Percentiles rank a stretch among this genome's conserved stretches.
Evolutionary conservation across 345 rosid species (phyloP).

Genomic region (Brassica incana): DNA sequence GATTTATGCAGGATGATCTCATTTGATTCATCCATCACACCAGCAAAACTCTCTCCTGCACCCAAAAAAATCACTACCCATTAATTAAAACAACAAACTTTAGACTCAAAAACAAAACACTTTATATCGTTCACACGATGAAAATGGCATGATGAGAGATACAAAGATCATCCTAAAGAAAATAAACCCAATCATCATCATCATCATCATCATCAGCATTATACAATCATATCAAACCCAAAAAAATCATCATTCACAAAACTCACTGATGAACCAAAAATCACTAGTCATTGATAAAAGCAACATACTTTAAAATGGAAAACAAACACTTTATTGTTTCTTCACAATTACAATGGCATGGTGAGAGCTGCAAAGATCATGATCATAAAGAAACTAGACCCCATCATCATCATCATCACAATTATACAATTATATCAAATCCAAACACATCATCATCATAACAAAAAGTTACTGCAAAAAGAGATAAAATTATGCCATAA

Average conservation of each 20-base stretch:
- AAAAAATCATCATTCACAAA: constrained; percentile 50
- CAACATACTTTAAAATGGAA: constrained; percentile 16
- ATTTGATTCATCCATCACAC: constrained; percentile 68
- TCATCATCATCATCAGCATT: too few relatives aligned
- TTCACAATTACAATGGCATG: constrained; percentile 7
- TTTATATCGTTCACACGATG: background rate
- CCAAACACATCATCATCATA: background rate
- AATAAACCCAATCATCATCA: too few relatives aligned
- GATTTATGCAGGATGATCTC: constrained; percentile 69
- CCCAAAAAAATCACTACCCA: too few relatives aligned
- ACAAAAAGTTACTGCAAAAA: background rate
- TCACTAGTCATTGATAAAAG: constrained; percentile 37
- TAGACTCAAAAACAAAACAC: background rate
- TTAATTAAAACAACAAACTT: constrained; percentile 12
- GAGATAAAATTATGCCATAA: constrained; percentile 14
- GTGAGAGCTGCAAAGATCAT: background rate
- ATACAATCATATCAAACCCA: too few relatives aligned
- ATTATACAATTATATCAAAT: constrained; percentile 12
- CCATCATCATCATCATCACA: background rate
- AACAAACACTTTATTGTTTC: background rate
- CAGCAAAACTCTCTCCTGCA: background rate
- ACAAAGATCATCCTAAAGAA: too few relatives aligned
- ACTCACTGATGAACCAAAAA: background rate
- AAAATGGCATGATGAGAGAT: too few relatives aligned
- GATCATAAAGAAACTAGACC: background rate